Evolutionary conservation across 2,329 filamentous ascomycete species (phyloP), one percentile per base, ranked within the genome.

Genomic region (Diaporthe ampelina): DNA sequence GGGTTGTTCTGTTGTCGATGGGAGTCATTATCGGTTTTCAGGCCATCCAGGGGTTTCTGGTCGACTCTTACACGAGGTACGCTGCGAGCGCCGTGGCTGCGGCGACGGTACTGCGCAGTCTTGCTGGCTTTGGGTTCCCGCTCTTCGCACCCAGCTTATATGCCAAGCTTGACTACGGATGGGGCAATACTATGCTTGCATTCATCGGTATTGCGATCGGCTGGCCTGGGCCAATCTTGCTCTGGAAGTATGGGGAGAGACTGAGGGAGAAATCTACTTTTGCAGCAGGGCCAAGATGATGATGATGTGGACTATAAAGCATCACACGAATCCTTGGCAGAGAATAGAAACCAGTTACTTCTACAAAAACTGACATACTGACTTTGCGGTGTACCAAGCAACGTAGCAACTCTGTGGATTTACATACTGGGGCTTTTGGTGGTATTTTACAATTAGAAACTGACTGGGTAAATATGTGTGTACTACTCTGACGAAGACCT

Each of bases 51-150:
- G 82, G 80, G 3, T 88, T 85, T 78, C 78, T 88, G 2, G 84
- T 88, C 45, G 87, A 88, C 78, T 79, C 83, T 0, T 88, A 87
- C 78, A 80, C 83, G n/a, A 80, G 81, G 11, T 86, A 85, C 75
- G 86, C 85, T 1, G 86, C 86, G 43, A 85, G 83, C 63, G 87
- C 85, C 10, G 81, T 88, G 13, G 84, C 79, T 4, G 86, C 86
- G 43, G 82, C 81, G 32, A 86, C 84, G 24, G 81, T 88, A 4
- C 78, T 88, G 50, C 82, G 87, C 5, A 86, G 83, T 40, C 78
- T 90, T 15, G 87, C 86, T 4, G 87, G 87, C 2, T 88, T 89
- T 35, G 86, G 85, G 56, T 75, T 90, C 68, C 88, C 88, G 15
- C 82, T 90, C 1, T 88, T 89, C 50, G 87, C 85, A 0, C 85